These are phyloP conservation scores for Cyphellophora attinorum DNA, from an alignment of 2,329 filamentous ascomycete species.

Conservation along the genomic window DNA sequence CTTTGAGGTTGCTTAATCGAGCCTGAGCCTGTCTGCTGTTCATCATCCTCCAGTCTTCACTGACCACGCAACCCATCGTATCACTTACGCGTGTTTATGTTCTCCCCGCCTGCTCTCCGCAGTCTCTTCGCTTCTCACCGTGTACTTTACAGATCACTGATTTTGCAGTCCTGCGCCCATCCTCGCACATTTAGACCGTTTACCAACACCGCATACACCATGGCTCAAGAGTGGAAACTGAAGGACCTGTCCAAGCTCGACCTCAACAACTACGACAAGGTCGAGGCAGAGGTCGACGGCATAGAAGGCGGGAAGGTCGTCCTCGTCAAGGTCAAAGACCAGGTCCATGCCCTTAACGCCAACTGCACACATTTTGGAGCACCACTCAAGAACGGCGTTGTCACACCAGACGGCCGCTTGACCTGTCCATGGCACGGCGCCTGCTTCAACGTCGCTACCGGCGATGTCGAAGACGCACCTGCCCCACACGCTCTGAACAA, in stretches of 20 bases:
- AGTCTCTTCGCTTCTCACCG: background rate
- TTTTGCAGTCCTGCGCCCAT: background rate
- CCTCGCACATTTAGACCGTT: no score
- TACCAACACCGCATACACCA: conserved; percentile 8
- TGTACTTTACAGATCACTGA: background rate
- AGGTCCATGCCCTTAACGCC: conserved; percentile 68
- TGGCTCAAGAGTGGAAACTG: conserved; percentile 19
- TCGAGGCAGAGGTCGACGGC: conserved; percentile 84
- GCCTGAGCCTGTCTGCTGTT: no score
- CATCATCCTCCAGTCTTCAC: no score
- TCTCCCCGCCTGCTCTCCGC: conserved; percentile 1
- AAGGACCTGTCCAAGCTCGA: conserved; percentile 49
- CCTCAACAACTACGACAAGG: conserved; percentile 71
- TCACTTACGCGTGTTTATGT: background rate
- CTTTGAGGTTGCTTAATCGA: no score
- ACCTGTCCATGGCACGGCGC: conserved; percentile 98
- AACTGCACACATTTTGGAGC: conserved; percentile 91
- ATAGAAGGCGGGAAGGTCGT: conserved; percentile 79
- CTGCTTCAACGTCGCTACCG: conserved; percentile 82
- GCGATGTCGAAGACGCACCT: conserved; percentile 91
- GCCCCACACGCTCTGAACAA: conserved; percentile 76
- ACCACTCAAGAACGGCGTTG: conserved; percentile 73
- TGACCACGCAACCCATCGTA: no score
- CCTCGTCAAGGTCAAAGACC: conserved; percentile 66
- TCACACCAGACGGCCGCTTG: conserved; percentile 70